Base-by-base conservation (phyloP, 164 flowering plant genomes). In the Berberis vulgaris region DNA sequence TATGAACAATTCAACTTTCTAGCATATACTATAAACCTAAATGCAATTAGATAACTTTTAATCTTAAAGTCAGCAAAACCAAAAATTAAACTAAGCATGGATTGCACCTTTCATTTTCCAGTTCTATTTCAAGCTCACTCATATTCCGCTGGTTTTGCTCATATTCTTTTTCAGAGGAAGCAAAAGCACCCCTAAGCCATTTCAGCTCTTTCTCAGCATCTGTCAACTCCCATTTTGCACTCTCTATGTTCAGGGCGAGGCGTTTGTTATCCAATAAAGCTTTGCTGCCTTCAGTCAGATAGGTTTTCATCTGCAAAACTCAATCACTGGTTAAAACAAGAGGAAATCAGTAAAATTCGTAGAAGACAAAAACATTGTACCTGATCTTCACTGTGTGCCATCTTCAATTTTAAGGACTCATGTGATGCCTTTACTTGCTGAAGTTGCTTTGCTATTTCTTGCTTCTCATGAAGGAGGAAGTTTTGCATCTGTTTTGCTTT, bases 191-290 rank as follows among this genome's bases (percentile, higher is more conserved):
- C 72, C 75, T 91, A 43, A 88, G 79, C 97, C 92, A 88, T 80
- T 84, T 91, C 63, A 87, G 66, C 77, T 94, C 97, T 83, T 89
- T 91, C 74, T 94, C 99, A 57, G 88, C 87, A 76, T 94, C 91
- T 39, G 82, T 76, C 57, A 90, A 73, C 69, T 94, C 93, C 84
- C 84, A 79, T 71, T 79, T 88, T 41, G 88, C 82, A 54, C 65
- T 84, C 71, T 94, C 99, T 62, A 84, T 68, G 67, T 57, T 79
- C 49, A 83, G 43, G 49, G 77, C 73, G 65, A 89, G 78, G 66
- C 81, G 88, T 68, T 86, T 82, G 60, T 82, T 86, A 58, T 87
- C 99, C 57, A 76, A 72, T 65, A 75, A 77, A 65, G 74, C 78
- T 66, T 78, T 91, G 44, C 73, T 59, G 57, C 84, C 91, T 62